Evolutionary conservation across 2,329 filamentous ascomycete genomes (phyloP).

Genomic region (Cercospora brassicicola): DNA sequence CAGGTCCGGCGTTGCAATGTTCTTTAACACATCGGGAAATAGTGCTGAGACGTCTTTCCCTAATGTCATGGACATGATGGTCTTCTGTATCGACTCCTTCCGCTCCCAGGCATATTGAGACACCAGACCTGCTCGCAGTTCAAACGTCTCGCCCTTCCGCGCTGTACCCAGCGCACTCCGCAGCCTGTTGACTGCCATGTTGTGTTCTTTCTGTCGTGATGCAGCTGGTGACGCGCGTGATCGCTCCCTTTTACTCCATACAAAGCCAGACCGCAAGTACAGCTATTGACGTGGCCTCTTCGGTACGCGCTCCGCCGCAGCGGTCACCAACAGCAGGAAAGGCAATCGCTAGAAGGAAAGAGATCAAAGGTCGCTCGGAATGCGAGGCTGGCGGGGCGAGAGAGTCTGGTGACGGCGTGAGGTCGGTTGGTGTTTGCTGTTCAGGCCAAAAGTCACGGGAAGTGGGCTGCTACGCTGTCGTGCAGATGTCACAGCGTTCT

Average conservation of each 20-base stretch:
- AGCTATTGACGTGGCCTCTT: conserved; percentile 14
- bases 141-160: conserved; percentile 96
- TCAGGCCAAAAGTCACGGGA: conserved; percentile 1
- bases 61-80: conserved; percentile 99
- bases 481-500: neutral
- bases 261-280: conserved; percentile 17
- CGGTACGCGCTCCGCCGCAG: conserved; percentile 1
- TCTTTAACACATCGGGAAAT: conserved; percentile 97
- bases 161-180: conserved; percentile 89
- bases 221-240: neutral
- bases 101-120: conserved; percentile 99
- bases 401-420: neutral
- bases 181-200: conserved; percentile 95
- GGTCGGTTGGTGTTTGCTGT: neutral
- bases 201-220: conserved; percentile 15
- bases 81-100: conserved; percentile 99
- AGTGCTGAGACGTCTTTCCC: conserved; percentile 97
- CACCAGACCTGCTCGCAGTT: conserved; percentile 88
- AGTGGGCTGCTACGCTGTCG: neutral
- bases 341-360: neutral
- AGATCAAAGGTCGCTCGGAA: neutral
- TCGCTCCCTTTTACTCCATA: conserved; percentile 15
- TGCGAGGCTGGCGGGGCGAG: neutral
- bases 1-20: conserved; percentile 89
- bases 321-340: neutral